phyloP scores from a whole-genome alignment of 306 rosid species.

The Quercus glauca region DNA sequence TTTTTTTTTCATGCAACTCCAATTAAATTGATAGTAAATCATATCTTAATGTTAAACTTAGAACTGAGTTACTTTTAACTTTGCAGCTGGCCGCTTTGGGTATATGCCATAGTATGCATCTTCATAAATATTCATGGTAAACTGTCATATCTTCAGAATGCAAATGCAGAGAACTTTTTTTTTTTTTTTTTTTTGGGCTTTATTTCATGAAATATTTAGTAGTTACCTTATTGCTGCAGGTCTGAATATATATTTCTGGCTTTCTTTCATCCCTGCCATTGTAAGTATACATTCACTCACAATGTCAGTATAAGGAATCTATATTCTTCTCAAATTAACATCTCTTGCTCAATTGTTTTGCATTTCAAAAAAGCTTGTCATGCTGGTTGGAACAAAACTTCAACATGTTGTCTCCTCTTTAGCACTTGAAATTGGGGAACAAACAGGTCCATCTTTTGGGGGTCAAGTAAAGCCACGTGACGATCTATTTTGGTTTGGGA shows the following conservation, averaged over 20 bases:
- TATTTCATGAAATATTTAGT: conserved; percentile 17
- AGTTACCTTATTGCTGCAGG: conserved; percentile 51
- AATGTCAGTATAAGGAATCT: background rate
- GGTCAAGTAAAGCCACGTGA: conserved; percentile 88
- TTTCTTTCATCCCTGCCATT: conserved; percentile 91
- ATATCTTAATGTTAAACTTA: background rate
- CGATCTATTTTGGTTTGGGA: conserved; percentile 84
- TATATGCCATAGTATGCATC: conserved; percentile 83
- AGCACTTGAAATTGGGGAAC: conserved; percentile 76
- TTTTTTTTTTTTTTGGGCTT: conserved; percentile 3
- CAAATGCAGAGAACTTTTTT: background rate
- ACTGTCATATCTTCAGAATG: conserved; percentile 1
- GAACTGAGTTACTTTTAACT: conserved; percentile 17
- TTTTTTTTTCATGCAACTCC: background rate
- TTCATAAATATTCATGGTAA: conserved; percentile 87
- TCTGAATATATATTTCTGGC: conserved; percentile 88
- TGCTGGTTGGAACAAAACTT: conserved; percentile 94
- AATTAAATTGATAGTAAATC: background rate
- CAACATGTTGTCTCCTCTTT: conserved; percentile 92
- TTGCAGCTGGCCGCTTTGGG: conserved; percentile 95
- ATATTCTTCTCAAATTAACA: background rate
- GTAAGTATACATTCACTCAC: conserved; percentile 46
- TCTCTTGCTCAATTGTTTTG: conserved; percentile 23
- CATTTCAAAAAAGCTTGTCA: conserved; percentile 64
- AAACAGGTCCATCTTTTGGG: conserved; percentile 52